Conservation (phyloP, 306 rosid species). For the Rubus parviflorus region DNA sequence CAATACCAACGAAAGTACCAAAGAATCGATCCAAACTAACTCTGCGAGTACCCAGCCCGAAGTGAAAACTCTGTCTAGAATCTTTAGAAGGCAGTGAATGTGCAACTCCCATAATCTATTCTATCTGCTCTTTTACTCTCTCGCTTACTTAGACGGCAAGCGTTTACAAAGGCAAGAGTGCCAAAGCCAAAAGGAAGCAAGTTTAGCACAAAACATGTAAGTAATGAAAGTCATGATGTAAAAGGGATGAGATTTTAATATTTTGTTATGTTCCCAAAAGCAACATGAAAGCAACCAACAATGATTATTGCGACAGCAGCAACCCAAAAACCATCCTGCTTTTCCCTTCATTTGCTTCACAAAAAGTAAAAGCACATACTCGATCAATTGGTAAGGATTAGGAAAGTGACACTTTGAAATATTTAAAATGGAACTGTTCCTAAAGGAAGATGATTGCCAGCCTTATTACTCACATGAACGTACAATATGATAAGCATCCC, state of each 20-base stretch:
- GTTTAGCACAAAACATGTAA: neutral
- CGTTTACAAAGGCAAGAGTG: neutral
- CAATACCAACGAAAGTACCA: neutral
- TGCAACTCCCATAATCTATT: neutral
- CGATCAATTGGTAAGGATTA: constrained; percentile 1
- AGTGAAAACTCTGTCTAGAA: neutral
- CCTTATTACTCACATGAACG: constrained; percentile 11
- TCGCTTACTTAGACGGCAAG: constrained; percentile 3
- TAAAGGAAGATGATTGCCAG: constrained; percentile 2
- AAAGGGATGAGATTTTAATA: neutral
- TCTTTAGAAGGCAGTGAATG: neutral
- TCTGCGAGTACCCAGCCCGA: neutral
- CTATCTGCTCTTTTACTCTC: neutral
- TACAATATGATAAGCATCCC: constrained; percentile 14
- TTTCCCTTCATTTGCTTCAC: neutral
- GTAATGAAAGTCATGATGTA: constrained; percentile 2
- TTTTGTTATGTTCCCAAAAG: neutral
- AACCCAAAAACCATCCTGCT: neutral
- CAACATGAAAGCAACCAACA: neutral
- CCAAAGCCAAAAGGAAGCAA: neutral
- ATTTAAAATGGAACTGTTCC: neutral
- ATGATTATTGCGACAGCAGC: neutral
- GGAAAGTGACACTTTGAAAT: neutral
- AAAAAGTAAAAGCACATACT: constrained; percentile 1
- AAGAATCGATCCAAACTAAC: neutral